Evolutionary conservation across 805 yeast species (phyloP).

Genomic region (Phaffomyces thermotolerans): DNA sequence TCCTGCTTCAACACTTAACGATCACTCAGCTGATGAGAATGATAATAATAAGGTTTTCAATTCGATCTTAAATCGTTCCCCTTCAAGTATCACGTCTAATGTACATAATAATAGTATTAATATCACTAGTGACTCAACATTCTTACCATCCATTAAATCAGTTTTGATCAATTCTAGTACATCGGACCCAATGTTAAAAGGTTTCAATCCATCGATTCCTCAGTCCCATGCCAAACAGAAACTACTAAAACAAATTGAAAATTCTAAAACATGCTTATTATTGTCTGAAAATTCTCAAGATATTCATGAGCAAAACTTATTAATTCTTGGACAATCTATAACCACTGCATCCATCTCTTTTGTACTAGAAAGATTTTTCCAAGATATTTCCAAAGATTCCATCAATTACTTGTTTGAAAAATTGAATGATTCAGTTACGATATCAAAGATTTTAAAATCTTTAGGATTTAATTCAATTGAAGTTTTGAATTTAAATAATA

Average conservation of each 20-base stretch:
- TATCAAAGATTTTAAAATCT: slow-evolving; percentile 30
- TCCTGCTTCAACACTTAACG: neutral
- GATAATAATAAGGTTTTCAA: too few species aligned
- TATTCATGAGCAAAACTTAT: slow-evolving; percentile 37
- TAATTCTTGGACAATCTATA: slow-evolving; percentile 50
- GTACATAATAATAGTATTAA: neutral
- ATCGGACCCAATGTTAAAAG: too few species aligned
- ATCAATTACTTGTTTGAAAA: slow-evolving; percentile 42
- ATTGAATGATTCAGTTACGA: slow-evolving; percentile 32
- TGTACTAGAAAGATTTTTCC: slow-evolving; percentile 58
- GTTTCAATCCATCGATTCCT: slow-evolving; percentile 6
- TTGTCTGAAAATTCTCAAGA: slow-evolving; percentile 25
- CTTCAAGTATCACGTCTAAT: slow-evolving; percentile 1
- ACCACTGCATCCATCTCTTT: slow-evolving; percentile 49
- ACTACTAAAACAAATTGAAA: slow-evolving; percentile 43
- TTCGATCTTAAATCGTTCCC: neutral
- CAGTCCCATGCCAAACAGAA: slow-evolving; percentile 25
- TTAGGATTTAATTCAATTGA: slow-evolving; percentile 24
- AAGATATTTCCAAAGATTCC: slow-evolving; percentile 45
- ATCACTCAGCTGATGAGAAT: neutral
- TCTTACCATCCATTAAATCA: slow-evolving; percentile 5
- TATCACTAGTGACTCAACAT: neutral
- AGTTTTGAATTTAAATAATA: slow-evolving; percentile 33
- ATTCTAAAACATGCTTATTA: slow-evolving; percentile 56
- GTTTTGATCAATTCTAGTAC: slow-evolving; percentile 1